Evolutionary conservation across 768 basidiomycete genomes (phyloP).

Genomic region (Grammothele lineata): DNA sequence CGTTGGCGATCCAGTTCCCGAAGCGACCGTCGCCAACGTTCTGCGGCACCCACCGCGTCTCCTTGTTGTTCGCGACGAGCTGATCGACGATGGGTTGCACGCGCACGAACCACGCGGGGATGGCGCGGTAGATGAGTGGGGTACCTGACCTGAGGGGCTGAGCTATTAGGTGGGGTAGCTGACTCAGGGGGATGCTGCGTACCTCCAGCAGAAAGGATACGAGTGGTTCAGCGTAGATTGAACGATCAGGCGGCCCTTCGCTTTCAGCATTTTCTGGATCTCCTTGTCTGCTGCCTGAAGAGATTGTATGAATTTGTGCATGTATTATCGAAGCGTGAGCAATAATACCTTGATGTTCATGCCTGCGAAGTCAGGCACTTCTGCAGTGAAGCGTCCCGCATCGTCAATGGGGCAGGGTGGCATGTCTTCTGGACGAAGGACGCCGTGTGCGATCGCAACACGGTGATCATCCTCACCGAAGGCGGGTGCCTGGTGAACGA

Average conservation of each 20-base stretch:
- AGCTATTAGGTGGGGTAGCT: too few relatives aligned
- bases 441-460: slow-evolving; percentile 78
- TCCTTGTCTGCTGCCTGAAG: slow-evolving; percentile 84
- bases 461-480: slow-evolving; percentile 99
- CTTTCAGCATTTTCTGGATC: slow-evolving; percentile 87
- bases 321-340: too few relatives aligned
- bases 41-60: slow-evolving; percentile 94
- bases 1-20: slow-evolving; percentile 96
- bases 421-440: slow-evolving; percentile 84
- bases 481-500: slow-evolving; percentile 97
- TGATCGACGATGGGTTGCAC: slow-evolving; percentile 83
- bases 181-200: slow-evolving; percentile 3
- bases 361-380: slow-evolving; percentile 88
- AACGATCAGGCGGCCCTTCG: slow-evolving; percentile 81
- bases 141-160: slow-evolving; percentile 72
- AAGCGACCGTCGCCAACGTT: slow-evolving; percentile 88
- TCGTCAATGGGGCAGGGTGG: slow-evolving; percentile 97
- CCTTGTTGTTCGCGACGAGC: slow-evolving; percentile 85
- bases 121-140: slow-evolving; percentile 92
- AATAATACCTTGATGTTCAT: slow-evolving; percentile 75
- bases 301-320: too few relatives aligned
- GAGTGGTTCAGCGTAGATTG: slow-evolving; percentile 85
- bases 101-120: slow-evolving; percentile 94
- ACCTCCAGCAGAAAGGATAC: slow-evolving; percentile 99
- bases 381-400: slow-evolving; percentile 77